phyloP scores from a whole-genome alignment of 2,329 filamentous ascomycete species.

The Pseudopyrenochaeta lycopersici region DNA sequence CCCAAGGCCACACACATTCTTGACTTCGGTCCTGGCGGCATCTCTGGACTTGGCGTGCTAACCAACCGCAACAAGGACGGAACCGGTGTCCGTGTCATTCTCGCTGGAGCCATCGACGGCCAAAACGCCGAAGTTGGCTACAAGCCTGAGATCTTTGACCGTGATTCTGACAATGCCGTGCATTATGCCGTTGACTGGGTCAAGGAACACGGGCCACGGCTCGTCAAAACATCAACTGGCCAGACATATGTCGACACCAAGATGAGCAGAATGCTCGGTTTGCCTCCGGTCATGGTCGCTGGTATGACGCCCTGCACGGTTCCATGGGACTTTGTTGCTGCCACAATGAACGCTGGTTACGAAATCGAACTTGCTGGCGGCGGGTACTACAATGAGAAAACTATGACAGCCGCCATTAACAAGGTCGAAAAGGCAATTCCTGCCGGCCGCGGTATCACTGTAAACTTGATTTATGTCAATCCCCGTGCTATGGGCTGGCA shows the following conservation, averaged over 20 bases:
- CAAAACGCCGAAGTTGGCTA: constrained; percentile 92
- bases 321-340: constrained; percentile 61
- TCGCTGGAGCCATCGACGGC: constrained; percentile 92
- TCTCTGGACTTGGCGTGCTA: constrained; percentile 92
- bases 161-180: constrained; percentile 92
- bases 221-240: constrained; percentile 88
- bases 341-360: constrained; percentile 63
- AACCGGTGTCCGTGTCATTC: constrained; percentile 93
- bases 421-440: constrained; percentile 56
- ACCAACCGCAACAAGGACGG: constrained; percentile 99
- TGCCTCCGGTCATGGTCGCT: constrained; percentile 58
- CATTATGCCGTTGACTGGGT: constrained; percentile 98
- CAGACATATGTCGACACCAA: constrained; percentile 96
- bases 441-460: constrained; percentile 60
- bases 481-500: constrained; percentile 63
- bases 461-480: constrained; percentile 65
- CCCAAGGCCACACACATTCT: constrained; percentile 90
- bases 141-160: constrained; percentile 97
- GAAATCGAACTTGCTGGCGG: constrained; percentile 61
- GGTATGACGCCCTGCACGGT: constrained; percentile 60
- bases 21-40: constrained; percentile 95
- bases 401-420: constrained; percentile 56
- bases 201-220: constrained; percentile 91
- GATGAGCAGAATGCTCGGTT: constrained; percentile 57
- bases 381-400: constrained; percentile 58